Percentiles rank a stretch among this genome's conserved stretches.
Conservation (phyloP, 176 grass and related monocot species). For the Aegilops tauschii region DNA sequence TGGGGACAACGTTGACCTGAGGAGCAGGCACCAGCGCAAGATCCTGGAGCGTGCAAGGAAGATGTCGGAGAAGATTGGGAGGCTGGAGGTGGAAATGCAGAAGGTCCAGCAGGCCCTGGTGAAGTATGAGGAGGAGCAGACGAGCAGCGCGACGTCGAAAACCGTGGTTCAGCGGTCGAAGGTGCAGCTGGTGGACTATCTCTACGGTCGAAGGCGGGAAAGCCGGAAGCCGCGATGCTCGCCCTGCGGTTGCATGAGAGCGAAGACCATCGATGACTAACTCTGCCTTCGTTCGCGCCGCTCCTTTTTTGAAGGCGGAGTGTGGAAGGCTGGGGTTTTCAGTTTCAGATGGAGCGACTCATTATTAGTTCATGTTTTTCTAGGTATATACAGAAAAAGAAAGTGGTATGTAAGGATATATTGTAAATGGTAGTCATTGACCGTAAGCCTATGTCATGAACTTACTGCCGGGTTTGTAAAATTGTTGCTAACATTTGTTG, state of each 20-base stretch:
- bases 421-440: constrained; percentile 45
- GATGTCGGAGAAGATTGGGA: constrained; percentile 81
- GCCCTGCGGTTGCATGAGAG: constrained; percentile 72
- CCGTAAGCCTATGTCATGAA: constrained; percentile 24
- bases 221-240: constrained; percentile 43
- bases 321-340: constrained; percentile 28
- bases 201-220: constrained; percentile 64
- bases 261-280: constrained; percentile 58
- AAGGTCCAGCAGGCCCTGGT: constrained; percentile 61
- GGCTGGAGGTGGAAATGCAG: constrained; percentile 74
- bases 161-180: constrained; percentile 41
- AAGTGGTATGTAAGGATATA: constrained; percentile 18
- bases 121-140: constrained; percentile 63
- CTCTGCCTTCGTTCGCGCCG: constrained; percentile 3
- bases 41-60: constrained; percentile 71
- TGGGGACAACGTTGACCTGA: constrained; percentile 47
- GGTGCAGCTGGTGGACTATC: constrained; percentile 74
- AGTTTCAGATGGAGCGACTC: constrained; percentile 17
- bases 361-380: not conserved
- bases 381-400: constrained; percentile 15
- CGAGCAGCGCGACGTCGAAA: constrained; percentile 41
- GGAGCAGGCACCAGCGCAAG: constrained; percentile 69
- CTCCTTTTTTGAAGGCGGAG: constrained; percentile 39
- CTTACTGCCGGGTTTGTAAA: constrained; percentile 20
- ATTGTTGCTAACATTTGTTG: constrained; percentile 30